Conservation (phyloP, 2,329 filamentous ascomycete species). For the Blastomyces gilchristii region DNA sequence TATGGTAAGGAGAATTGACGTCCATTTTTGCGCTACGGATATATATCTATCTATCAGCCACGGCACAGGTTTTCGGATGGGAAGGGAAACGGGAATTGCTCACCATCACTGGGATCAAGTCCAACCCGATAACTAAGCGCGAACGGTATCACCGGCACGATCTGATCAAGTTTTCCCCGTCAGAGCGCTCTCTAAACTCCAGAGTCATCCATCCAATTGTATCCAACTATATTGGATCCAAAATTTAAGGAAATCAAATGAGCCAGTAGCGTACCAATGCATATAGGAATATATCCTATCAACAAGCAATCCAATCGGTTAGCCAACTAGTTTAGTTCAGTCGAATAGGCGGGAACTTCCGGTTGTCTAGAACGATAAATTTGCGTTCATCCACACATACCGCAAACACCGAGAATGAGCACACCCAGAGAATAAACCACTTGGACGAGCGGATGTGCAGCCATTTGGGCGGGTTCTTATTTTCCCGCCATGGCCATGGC, state of each 20-base stretch:
- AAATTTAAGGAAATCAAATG: background rate
- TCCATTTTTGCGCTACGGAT: conserved; percentile 54
- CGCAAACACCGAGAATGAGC: conserved; percentile 8
- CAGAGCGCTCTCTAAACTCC: background rate
- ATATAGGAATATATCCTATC: conserved; percentile 9
- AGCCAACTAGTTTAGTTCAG: background rate
- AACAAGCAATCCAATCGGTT: background rate
- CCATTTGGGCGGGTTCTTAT: conserved; percentile 5
- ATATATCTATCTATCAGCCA: conserved; percentile 7
- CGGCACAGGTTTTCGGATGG: conserved; percentile 8
- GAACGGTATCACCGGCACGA: conserved; percentile 9
- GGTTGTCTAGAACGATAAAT: background rate
- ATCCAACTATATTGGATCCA: background rate
- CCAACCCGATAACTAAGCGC: conserved; percentile 7
- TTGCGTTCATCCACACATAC: background rate
- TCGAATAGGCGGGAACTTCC: background rate
- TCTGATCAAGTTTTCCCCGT: background rate
- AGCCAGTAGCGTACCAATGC: conserved; percentile 4
- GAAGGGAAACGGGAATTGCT: background rate
- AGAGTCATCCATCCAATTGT: background rate
- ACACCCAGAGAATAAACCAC: conserved; percentile 8
- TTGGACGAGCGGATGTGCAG: conserved; percentile 4
- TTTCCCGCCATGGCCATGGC: background rate
- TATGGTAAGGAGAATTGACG: conserved; percentile 60
- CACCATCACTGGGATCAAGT: conserved; percentile 2